phyloP scores from a whole-genome alignment of 345 rosid genomes.

The Kernera saxatilis region DNA sequence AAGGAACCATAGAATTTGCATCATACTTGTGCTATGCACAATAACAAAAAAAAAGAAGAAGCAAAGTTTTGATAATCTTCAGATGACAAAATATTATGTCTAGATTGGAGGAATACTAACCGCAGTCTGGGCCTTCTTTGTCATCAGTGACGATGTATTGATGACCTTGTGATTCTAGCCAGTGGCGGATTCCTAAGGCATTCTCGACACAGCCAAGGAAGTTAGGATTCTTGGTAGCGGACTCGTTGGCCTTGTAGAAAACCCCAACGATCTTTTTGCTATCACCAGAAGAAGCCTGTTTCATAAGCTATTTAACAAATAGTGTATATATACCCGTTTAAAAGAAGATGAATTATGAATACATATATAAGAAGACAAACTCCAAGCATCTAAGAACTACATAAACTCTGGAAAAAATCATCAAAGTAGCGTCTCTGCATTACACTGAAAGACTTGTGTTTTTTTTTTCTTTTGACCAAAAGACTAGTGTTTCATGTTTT shows the following conservation, averaged over 20 bases:
- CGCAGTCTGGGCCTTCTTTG: conserved; percentile 77
- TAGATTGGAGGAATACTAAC: conserved; percentile 28
- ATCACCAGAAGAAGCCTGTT: conserved; percentile 63
- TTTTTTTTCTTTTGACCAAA: too few relatives aligned
- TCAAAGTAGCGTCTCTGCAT: too few relatives aligned
- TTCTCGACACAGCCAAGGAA: conserved; percentile 75
- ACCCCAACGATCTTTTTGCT: conserved; percentile 95
- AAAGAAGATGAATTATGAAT: neutral
- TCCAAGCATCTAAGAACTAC: neutral
- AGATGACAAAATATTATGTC: neutral
- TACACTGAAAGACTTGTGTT: too few relatives aligned
- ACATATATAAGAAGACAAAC: neutral
- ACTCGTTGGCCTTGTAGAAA: conserved; percentile 89
- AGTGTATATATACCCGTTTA: neutral
- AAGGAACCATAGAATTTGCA: neutral
- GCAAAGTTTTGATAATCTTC: neutral
- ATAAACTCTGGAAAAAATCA: neutral
- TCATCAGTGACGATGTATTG: conserved; percentile 85
- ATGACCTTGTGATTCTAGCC: conserved; percentile 88
- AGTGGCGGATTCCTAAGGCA: conserved; percentile 67
- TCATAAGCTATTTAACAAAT: neutral
- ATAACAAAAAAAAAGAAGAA: too few relatives aligned
- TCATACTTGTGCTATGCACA: too few relatives aligned
- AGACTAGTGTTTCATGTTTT: neutral
- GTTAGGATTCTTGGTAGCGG: conserved; percentile 65